These are phyloP conservation scores for Aspergillus versicolor DNA, from an alignment of 2,329 filamentous ascomycete genomes.

Conservation along the genomic window DNA sequence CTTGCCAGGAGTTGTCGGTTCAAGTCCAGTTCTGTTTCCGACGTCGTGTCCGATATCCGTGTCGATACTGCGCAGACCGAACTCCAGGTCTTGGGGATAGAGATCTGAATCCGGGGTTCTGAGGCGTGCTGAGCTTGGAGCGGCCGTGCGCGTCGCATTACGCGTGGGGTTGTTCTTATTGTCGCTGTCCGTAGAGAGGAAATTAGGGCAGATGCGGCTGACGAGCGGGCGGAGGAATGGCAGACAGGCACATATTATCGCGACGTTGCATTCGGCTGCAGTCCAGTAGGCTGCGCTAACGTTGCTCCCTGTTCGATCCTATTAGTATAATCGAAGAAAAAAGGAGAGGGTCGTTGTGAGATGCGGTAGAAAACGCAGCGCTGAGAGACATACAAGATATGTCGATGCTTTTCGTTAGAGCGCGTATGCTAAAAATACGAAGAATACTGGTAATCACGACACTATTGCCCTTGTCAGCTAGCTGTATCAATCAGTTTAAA, in stretches of 20 bases:
- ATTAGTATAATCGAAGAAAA: no score
- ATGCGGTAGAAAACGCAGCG: no score
- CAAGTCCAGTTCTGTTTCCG: slow-evolving; percentile 12
- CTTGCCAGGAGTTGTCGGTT: background rate
- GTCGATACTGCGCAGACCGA: slow-evolving; percentile 30
- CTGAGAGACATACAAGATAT: slow-evolving; percentile 25
- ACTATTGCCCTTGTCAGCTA: slow-evolving; percentile 9
- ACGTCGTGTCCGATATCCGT: slow-evolving; percentile 4
- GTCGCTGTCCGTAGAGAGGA: slow-evolving; percentile 30
- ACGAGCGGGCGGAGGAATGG: slow-evolving; percentile 41
- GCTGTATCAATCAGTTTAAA: background rate
- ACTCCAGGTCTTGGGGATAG: slow-evolving; percentile 26
- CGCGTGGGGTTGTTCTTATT: slow-evolving; percentile 18
- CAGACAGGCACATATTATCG: slow-evolving; percentile 43
- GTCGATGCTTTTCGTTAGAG: slow-evolving; percentile 26
- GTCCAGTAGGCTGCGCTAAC: slow-evolving; percentile 46
- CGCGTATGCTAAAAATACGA: slow-evolving; percentile 27
- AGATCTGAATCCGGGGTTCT: slow-evolving; percentile 2
- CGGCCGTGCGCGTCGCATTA: slow-evolving; percentile 19
- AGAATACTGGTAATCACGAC: slow-evolving; percentile 35
- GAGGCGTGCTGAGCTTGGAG: slow-evolving; percentile 11
- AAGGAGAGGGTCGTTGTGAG: no score
- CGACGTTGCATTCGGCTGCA: slow-evolving; percentile 43
- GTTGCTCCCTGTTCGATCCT: slow-evolving; percentile 20
- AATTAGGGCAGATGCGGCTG: slow-evolving; percentile 39